Evolutionary conservation across 2,329 filamentous ascomycete species (phyloP), one percentile per base, ranked within the genome.

Genomic region (Hypoxylon sp.): DNA sequence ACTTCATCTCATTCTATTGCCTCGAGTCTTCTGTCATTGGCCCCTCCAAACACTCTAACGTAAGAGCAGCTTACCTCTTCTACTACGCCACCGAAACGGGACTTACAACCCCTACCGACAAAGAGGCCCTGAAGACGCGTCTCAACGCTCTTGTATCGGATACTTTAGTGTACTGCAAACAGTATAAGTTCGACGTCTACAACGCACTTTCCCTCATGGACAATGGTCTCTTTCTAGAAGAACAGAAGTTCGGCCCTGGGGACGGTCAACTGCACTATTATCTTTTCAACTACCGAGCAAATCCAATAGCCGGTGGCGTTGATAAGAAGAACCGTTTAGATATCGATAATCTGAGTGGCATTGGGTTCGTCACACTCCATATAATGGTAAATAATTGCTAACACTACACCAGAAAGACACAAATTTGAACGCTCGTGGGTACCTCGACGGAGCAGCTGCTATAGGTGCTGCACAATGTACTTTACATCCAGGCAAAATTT

Each of bases 231-330:
- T 98, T 99, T 85, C 84, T 99, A 5, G 90, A 94, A 75, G 86
- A 97, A 70, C 92, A 97, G 75, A 97, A 97, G 78, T 99, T 97
- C 73, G 95, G 94, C 46, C 89, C 91, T 4, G 95, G 95, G 30
- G 95, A 99, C 76, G 95, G 95, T 48, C 93, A 95, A 77, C 83
- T 99, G 71, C 93, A 99, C 79, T 99, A 94, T 80, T 99, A 99
- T 78, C 83, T 99, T 30, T 99, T 96, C 85, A 99, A 99, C 80
- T 99, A 97, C 82, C 89, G 93, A 59, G 92, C 93, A 11, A 89
- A 91, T 63, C 88, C 89, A n/a, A 91, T 99, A 72, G 82, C 87
- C 0, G 94, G 95, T 50, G 95, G 95, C 20, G 89, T 98, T 44
- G 89, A 97, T 76, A 85, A 85, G 72, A 87, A 85, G 73, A 97